phyloP scores from a whole-genome alignment of 164 flowering plant genomes.

The Vitis vinifera region ASM3070453v1 NC_081806.1:6746001-6746500 shows the following conservation, averaged over 20 bases:
- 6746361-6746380: constrained; percentile 14
- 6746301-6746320: constrained; percentile 19
- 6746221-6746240: constrained; percentile 7
- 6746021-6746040: no score
- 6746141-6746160: constrained; percentile 14
- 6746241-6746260: constrained; percentile 11
- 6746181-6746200: constrained; percentile 13
- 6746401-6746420: constrained; percentile 27
- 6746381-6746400: constrained; percentile 30
- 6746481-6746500: constrained; percentile 34
- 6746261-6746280: constrained; percentile 21
- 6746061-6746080: no score
- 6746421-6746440: constrained; percentile 16
- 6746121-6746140: constrained; percentile 12
- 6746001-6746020: no score
- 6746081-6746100: not conserved
- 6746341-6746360: constrained; percentile 1
- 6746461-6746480: constrained; percentile 29
- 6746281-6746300: constrained; percentile 16
- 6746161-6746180: constrained; percentile 7
- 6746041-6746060: no score
- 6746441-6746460: constrained; percentile 18
- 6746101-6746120: constrained; percentile 8
- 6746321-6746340: constrained; percentile 1
- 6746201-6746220: not conserved